A percentile compares a stretch with the other conserved stretches of the same genome.
phyloP scores from a whole-genome alignment of 441 rosid genomes.

The Codiaeum variegatum region DNA sequence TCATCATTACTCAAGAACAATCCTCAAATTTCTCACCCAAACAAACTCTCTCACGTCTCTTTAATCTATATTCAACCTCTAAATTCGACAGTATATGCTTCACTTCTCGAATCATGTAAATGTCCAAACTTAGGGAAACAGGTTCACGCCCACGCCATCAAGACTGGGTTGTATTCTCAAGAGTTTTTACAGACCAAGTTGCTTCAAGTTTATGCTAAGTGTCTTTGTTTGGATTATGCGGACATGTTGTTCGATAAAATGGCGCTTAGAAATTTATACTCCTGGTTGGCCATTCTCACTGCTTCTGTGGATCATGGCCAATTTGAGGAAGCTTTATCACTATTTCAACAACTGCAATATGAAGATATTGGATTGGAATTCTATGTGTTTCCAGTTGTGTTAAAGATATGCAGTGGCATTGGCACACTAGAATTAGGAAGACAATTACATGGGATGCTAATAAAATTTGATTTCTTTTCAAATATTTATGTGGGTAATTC shows the following conservation, averaged over 20 bases:
- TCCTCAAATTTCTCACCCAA: not conserved
- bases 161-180: slow-evolving; percentile 36
- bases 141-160: slow-evolving; percentile 41
- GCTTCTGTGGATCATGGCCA: slow-evolving; percentile 34
- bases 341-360: slow-evolving; percentile 28
- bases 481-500: slow-evolving; percentile 53
- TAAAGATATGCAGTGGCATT: slow-evolving; percentile 44
- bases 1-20: not conserved
- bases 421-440: slow-evolving; percentile 36
- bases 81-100: slow-evolving; percentile 36
- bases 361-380: slow-evolving; percentile 38
- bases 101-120: slow-evolving; percentile 41
- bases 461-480: slow-evolving; percentile 31
- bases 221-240: slow-evolving; percentile 36
- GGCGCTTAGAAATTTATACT: slow-evolving; percentile 40
- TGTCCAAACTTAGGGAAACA: slow-evolving; percentile 35
- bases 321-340: slow-evolving; percentile 28
- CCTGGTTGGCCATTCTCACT: slow-evolving; percentile 42
- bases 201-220: slow-evolving; percentile 41
- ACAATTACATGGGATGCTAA: slow-evolving; percentile 47
- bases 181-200: slow-evolving; percentile 49
- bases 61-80: slow-evolving; percentile 26
- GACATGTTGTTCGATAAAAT: slow-evolving; percentile 40
- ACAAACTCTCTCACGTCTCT: slow-evolving; percentile 7
- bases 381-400: slow-evolving; percentile 43